Evolutionary conservation across 192 early-diverging fungal species (phyloP).

Genomic region (Podochytrium sp.): DNA sequence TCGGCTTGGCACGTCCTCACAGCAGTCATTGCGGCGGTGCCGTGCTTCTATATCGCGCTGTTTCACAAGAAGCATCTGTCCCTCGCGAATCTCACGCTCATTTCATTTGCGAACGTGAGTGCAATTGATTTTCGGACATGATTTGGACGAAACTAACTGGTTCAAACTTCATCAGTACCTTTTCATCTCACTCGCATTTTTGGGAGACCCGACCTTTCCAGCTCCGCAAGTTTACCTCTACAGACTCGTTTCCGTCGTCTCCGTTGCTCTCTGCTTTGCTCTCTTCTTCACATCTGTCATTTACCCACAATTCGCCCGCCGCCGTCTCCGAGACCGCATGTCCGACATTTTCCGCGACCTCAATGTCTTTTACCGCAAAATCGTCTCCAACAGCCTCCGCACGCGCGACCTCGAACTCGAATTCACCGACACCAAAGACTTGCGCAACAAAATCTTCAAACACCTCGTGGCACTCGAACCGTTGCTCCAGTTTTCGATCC

Average conservation of each 20-base stretch:
- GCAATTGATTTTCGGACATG: not conserved
- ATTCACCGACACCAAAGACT: slow-evolving; percentile 13
- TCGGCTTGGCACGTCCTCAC: not conserved
- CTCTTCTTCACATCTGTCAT: slow-evolving; percentile 19
- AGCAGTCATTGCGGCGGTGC: not conserved
- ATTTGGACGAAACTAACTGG: not conserved
- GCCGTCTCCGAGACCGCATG: not conserved
- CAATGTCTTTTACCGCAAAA: slow-evolving; percentile 16
- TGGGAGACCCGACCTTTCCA: slow-evolving; percentile 1
- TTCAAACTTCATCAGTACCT: not conserved
- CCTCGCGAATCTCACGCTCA: slow-evolving; percentile 16
- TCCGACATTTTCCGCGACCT: slow-evolving; percentile 8
- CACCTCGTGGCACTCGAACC: slow-evolving; percentile 21
- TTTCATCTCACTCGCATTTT: slow-evolving; percentile 15
- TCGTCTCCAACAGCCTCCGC: not conserved
- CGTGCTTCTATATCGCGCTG: slow-evolving; percentile 15
- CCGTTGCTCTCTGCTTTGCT: slow-evolving; percentile 13
- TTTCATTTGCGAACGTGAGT: slow-evolving; percentile 26
- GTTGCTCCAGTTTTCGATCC: slow-evolving; percentile 4
- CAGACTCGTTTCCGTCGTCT: slow-evolving; percentile 8
- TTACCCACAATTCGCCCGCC: slow-evolving; percentile 28
- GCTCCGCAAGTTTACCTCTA: slow-evolving; percentile 12
- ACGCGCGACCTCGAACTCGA: no score
- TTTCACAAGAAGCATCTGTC: not conserved
- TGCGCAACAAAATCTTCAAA: slow-evolving; percentile 2